phyloP scores from a whole-genome alignment of 306 rosid genomes.

The Myrica gale region DNA sequence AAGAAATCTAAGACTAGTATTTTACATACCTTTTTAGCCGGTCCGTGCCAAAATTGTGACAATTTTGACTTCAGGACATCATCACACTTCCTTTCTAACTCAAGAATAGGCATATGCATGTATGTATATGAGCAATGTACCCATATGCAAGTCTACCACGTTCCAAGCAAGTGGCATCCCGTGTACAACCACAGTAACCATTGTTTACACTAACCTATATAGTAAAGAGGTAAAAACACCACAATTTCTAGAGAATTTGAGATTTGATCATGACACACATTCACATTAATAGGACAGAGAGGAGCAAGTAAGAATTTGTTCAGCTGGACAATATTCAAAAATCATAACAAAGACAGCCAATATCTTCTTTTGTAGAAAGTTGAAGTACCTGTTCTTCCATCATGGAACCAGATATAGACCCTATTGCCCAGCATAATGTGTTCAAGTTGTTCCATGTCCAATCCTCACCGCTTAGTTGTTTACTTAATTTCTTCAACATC shows the following conservation, averaged over 20 bases:
- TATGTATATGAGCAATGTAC: background rate
- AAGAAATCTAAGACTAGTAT: too few relatives aligned
- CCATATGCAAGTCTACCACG: background rate
- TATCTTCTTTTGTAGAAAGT: slow-evolving; percentile 4
- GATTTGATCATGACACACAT: background rate
- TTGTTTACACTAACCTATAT: background rate
- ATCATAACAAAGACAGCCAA: slow-evolving; percentile 1
- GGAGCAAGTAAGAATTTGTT: background rate
- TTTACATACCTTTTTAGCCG: background rate
- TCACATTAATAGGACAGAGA: background rate
- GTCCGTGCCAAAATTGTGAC: background rate
- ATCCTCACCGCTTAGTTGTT: slow-evolving; percentile 94
- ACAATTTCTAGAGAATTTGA: background rate
- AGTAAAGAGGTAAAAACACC: background rate
- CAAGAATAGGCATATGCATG: background rate
- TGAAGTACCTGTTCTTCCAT: slow-evolving; percentile 82
- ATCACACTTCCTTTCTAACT: background rate
- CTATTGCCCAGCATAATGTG: slow-evolving; percentile 98
- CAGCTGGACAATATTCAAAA: background rate
- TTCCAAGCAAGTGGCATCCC: background rate
- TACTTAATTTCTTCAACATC: slow-evolving; percentile 94
- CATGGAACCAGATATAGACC: slow-evolving; percentile 99
- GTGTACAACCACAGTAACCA: background rate
- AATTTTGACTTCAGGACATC: background rate
- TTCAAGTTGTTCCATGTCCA: slow-evolving; percentile 99